A percentile compares a stretch with the other conserved stretches of the same genome.
Conservation (phyloP, 176 grass and related monocot genomes). For the Chrysopogon serrulatus region DNA sequence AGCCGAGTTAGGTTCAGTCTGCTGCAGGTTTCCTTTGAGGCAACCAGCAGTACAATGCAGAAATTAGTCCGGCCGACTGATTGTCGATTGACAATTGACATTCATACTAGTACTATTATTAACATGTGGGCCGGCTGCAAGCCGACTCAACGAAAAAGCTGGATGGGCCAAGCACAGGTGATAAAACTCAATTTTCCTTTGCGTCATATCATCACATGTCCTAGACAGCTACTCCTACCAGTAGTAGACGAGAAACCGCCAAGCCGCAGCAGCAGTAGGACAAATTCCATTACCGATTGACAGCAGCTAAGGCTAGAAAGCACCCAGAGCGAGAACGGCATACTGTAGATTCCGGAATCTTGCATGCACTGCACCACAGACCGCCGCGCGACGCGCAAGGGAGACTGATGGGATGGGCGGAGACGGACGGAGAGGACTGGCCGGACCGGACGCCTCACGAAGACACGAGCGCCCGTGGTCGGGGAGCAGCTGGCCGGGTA, state of each 20-base stretch:
- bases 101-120: neutral
- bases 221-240: too few relatives aligned
- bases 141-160: neutral
- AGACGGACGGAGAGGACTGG: neutral
- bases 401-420: neutral
- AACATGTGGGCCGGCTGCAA: neutral
- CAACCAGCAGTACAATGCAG: too few relatives aligned
- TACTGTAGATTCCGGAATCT: constrained; percentile 2
- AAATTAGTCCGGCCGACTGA: neutral
- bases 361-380: too few relatives aligned
- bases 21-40: too few relatives aligned
- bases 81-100: neutral
- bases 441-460: neutral
- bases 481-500: neutral
- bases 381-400: neutral
- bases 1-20: too few relatives aligned
- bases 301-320: neutral
- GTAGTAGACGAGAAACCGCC: too few relatives aligned
- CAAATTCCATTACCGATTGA: neutral
- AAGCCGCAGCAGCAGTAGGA: neutral
- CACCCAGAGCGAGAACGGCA: neutral
- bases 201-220: neutral
- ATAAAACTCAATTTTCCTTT: neutral
- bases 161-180: neutral
- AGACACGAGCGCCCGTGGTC: neutral